Evolutionary conservation across 768 basidiomycete genomes (phyloP), one percentile per base, ranked within the genome.

Genomic region (Pleurotus sapidus): DNA sequence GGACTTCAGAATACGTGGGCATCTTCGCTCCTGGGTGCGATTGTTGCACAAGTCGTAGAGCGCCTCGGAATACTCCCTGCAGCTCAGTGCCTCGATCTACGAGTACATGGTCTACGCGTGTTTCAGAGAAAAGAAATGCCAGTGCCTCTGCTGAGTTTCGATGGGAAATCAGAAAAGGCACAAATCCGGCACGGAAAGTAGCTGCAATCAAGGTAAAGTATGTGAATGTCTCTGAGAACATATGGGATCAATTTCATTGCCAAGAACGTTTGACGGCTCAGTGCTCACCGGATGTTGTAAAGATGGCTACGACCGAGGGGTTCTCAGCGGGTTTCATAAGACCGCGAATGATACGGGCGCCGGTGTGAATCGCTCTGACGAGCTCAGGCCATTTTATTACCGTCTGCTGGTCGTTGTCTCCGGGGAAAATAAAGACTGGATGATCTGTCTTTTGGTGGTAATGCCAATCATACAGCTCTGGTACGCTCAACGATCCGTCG

Each of bases 381-480:
- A 63, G 66, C 15, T 69, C 65, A 20, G 60, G 48, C 58, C 62
- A 72, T 23, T 43, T 54, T 23, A 72, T 57, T 11, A 57, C 62
- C 17, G 53, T 47, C 23, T 57, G 39, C 4, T 25, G 7, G n/a
- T 50, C 58, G 46, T 47, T 60, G 3, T 56, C 25, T 49, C 63
- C 60, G 5, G 58, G 55, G 18, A 63, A 70, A 8, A 62, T 60
- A 56, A 70, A 74, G 17, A 72, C 51, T 9, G 70, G 72, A 51
- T 75, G 71, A 30, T 67, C 56, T 2, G 70, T 64, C 39, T 57
- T 65, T 27, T 71, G 57, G 12, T 56, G 43, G 2, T 54, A 58
- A 54, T 75, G 65, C 63, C 64, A 75, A 48, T 74, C 74, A 39
- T 66, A 68, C 7, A 75, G 39, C 51, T 77, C 63, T 2, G 72